phyloP scores from a whole-genome alignment of 352 stramenopile species.

The Globisporangium canariense region DNA sequence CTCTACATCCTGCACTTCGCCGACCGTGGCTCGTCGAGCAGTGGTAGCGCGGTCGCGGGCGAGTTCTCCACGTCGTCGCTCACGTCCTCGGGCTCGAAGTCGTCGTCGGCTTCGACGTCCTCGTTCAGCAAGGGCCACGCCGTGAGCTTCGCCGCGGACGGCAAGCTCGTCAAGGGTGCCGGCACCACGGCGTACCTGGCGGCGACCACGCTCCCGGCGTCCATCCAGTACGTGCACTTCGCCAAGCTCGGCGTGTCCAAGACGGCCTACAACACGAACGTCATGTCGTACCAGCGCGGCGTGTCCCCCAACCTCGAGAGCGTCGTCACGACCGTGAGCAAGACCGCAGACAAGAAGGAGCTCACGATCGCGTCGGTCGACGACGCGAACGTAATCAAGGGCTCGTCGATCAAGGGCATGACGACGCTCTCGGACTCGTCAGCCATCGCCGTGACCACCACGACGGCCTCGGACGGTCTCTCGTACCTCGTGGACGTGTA shows the following conservation, averaged over 20 bases:
- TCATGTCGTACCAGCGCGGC: conserved; percentile 62
- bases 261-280: conserved; percentile 38
- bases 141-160: conserved; percentile 55
- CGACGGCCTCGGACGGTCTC: conserved; percentile 36
- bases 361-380: conserved; percentile 36
- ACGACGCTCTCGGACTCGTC: conserved; percentile 58
- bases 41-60: conserved; percentile 26
- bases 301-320: conserved; percentile 31
- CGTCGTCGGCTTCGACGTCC: conserved; percentile 14
- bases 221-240: conserved; percentile 56
- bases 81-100: conserved; percentile 15
- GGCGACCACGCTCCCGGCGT: conserved; percentile 36
- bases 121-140: conserved; percentile 41
- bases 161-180: conserved; percentile 49
- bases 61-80: conserved; percentile 37
- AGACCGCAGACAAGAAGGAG: conserved; percentile 41
- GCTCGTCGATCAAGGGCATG: conserved; percentile 54
- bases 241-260: conserved; percentile 47
- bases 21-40: conserved; percentile 38
- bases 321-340: conserved; percentile 52
- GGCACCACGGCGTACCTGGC: conserved; percentile 72
- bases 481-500: conserved; percentile 41
- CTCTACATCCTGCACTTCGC: conserved; percentile 82
- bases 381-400: conserved; percentile 47
- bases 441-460: conserved; percentile 48